Conservation (phyloP, 1,284 basidiomycete genomes). For the Pseudozyma sp. region DNA sequence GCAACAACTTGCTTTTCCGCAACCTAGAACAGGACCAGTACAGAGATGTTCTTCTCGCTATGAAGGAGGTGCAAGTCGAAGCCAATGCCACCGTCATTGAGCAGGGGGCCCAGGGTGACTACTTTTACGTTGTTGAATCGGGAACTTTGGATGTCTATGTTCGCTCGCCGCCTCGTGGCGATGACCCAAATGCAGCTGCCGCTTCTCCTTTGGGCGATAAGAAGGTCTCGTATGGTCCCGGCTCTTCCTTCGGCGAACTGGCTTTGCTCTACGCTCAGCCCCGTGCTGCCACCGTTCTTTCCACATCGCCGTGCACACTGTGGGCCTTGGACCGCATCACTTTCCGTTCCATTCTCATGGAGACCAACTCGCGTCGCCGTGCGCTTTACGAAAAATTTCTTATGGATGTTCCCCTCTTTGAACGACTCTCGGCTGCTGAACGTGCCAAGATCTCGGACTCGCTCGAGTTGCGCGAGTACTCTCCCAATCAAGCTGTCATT, state of each 20-base stretch:
- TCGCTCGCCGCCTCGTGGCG: slow-evolving; percentile 57
- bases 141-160: slow-evolving; percentile 90
- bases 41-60: slow-evolving; percentile 89
- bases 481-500: slow-evolving; percentile 87
- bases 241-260: slow-evolving; percentile 92
- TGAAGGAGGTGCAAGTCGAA: slow-evolving; percentile 85
- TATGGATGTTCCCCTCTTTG: slow-evolving; percentile 87
- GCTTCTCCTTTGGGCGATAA: slow-evolving; percentile 53
- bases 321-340: slow-evolving; percentile 98
- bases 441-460: slow-evolving; percentile 97
- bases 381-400: slow-evolving; percentile 97
- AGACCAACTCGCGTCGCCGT: slow-evolving; percentile 75
- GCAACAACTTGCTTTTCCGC: slow-evolving; percentile 92
- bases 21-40: slow-evolving; percentile 97
- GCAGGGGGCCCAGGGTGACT: slow-evolving; percentile 96
- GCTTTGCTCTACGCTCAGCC: slow-evolving; percentile 98
- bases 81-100: slow-evolving; percentile 88
- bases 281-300: slow-evolving; percentile 90
- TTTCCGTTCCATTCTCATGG: slow-evolving; percentile 91
- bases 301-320: slow-evolving; percentile 82
- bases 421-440: slow-evolving; percentile 85
- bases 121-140: slow-evolving; percentile 95
- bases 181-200: slow-evolving; percentile 46
- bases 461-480: slow-evolving; percentile 83
- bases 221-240: slow-evolving; percentile 81